Base-by-base conservation (phyloP, 2,329 filamentous ascomycete genomes). In the Metarhizium robertsii region DNA sequence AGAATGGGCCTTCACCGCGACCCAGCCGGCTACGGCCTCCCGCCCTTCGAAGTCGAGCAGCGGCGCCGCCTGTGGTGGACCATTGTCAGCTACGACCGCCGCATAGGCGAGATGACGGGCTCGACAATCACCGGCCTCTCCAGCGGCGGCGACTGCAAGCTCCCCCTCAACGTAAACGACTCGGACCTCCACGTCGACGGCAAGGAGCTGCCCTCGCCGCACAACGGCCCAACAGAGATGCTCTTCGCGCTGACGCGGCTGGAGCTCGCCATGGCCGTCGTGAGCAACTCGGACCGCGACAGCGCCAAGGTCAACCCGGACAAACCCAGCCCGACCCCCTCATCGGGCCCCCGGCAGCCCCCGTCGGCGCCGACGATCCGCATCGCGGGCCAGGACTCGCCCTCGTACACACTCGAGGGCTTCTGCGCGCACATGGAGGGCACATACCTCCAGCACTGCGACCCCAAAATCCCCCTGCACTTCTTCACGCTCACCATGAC, bases 31-130 rank as follows among this genome's bases (percentile, higher is more conserved):
- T 79, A 78, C 53, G 76, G 67, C 4, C 61, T 82, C 2, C 73
- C 69, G 3, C 78, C 74, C 36, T 87, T 84, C 54, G 85, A 90
- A 62, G 78, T 81, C 3, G 86, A 90, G 69, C 79, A 87, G 68
- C 79, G 86, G n/a, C 79, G 86, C 52, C 77, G 87, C 42, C 71
- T 90, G 1, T 90, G 86, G 86, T 90, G 86, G 86, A 81, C 83
- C 36, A 74, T 91, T 16, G 76, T 86, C 14, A 74, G 82, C 30
- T 86, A 88, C 60, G 87, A 91, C 66, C 76, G 79, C 57, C 83
- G 87, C 25, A 79, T 88, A 42, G 79, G 83, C 55, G 86, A 90
- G 65, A 79, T 89, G 67, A 79, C 81, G 3, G 79, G 80, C 51
- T 80, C 78, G 18, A 74, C 76, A 38, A 77, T 67, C 54, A 83